Evolutionary conservation across 129 eudicot genomes (phyloP).

Genomic region (Mikania micrantha): DNA sequence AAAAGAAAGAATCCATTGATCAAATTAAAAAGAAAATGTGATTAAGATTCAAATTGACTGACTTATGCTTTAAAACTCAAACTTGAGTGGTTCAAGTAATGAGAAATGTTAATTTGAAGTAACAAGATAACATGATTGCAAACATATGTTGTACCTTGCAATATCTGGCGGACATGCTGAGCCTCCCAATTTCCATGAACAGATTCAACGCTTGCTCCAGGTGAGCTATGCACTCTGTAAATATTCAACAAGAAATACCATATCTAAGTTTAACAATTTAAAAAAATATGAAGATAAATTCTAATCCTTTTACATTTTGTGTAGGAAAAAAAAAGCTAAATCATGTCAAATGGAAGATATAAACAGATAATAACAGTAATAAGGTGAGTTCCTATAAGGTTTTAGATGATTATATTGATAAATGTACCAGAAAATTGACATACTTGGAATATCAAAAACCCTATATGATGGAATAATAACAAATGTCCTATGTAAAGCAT

Average conservation of each 20-base stretch:
- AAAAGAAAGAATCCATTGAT: not conserved
- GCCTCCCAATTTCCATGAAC: constrained; percentile 79
- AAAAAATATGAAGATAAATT: not conserved
- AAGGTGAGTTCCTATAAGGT: not conserved
- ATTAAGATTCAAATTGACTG: not conserved
- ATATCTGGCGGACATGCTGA: constrained; percentile 69
- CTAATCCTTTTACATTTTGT: not conserved
- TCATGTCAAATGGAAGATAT: not conserved
- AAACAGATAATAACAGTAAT: not conserved
- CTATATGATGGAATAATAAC: not conserved
- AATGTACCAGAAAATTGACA: not conserved
- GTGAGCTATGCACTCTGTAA: constrained; percentile 61
- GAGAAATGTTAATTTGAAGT: too few species aligned
- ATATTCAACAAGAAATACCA: not conserved
- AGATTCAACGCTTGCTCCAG: constrained; percentile 61
- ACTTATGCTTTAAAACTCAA: not conserved
- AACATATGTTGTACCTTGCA: constrained; percentile 47
- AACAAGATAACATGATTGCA: not conserved
- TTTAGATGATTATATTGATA: not conserved
- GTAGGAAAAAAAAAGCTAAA: not conserved
- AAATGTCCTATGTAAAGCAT: not conserved
- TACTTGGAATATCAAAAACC: not conserved
- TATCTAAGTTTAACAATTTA: not conserved
- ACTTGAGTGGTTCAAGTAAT: too few species aligned
- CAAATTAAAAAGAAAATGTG: not conserved